phyloP scores from a whole-genome alignment of 495 filamentous ascomycete genomes.

The Neurospora sp. region DNA sequence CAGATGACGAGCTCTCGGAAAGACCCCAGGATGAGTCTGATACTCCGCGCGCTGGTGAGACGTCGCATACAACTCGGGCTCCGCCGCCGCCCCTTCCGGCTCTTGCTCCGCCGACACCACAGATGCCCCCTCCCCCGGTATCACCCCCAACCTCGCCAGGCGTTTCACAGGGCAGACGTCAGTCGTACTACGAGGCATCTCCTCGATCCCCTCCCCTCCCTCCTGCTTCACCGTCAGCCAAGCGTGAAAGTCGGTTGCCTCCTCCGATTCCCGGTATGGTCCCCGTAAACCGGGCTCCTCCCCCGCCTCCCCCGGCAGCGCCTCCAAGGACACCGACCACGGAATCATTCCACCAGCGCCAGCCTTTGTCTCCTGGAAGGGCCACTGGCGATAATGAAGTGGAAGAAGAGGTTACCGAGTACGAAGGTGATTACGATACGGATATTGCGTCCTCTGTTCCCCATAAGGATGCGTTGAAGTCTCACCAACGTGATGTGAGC shows the following conservation, averaged over 20 bases:
- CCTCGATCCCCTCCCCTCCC: conserved; percentile 32
- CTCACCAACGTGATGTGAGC: conserved; percentile 70
- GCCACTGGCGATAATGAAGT: conserved; percentile 51
- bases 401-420: conserved; percentile 79
- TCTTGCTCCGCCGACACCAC: conserved; percentile 9
- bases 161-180: conserved; percentile 39
- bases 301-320: conserved; percentile 62
- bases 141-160: conserved; percentile 45
- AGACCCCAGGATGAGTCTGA: conserved; percentile 34
- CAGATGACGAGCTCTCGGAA: conserved; percentile 87
- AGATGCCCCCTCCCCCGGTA: conserved; percentile 28
- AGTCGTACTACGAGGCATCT: conserved; percentile 39
- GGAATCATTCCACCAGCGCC: conserved; percentile 34
- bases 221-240: conserved; percentile 30
- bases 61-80: conserved; percentile 23
- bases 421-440: conserved; percentile 97
- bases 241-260: conserved; percentile 41
- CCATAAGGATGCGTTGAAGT: conserved; percentile 83
- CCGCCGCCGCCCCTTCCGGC: conserved; percentile 30
- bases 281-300: conserved; percentile 53
- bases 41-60: conserved; percentile 28
- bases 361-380: conserved; percentile 10
- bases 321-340: conserved; percentile 47
- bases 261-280: conserved; percentile 41
- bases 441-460: conserved; percentile 86